Evolutionary conservation across 768 basidiomycete species (phyloP), one percentile per base, ranked within the genome.

Genomic region (Pisolithus orientalis): DNA sequence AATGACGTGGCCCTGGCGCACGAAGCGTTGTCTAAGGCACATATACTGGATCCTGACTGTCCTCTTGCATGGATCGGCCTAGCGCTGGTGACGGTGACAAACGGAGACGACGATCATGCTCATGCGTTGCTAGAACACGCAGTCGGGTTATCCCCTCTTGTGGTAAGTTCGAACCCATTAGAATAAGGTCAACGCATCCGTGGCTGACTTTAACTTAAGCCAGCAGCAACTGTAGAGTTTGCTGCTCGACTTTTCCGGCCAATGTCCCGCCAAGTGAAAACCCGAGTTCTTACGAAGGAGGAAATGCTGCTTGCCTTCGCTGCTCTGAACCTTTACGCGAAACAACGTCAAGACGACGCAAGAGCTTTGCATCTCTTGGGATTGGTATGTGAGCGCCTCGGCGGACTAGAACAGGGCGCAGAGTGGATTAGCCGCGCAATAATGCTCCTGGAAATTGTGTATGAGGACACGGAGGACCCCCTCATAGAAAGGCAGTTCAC

Each of bases 21-120:
- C 57, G 84, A 94, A 61, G 85, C 90, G 1, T 82, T 99, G 59
- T 77, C 84, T 61, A 84, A 84, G 52, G 92, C 94, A 9, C 96
- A 97, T 65, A 84, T 87, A 16, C 76, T 94, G 42, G 94, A 98
- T 71, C 91, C 95, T 6, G 95, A 98, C 62, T 87, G 85, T 69
- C 77, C 87, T 1, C 62, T 84, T 21, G 85, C 93, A 7, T 99
- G 96, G 96, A 75, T 95, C 21, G 96, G 93, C 1, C 94, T 94
- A 65, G 87, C 80, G 4, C 67, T 91, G 25, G 75, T 90, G 40
- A 88, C 88, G 43, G 76, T 73, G 16, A 63, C 69, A 31, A 80
- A 82, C 51, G 80, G 78, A 4, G 79, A 90, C 49, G 65, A 76
- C 29, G 58, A 63, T 5, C 85, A 93, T 50, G 84, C 89, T 3